These are phyloP conservation scores for Neonectria punicea DNA, from an alignment of 2,329 filamentous ascomycete genomes.

Conservation along the genomic window DNA sequence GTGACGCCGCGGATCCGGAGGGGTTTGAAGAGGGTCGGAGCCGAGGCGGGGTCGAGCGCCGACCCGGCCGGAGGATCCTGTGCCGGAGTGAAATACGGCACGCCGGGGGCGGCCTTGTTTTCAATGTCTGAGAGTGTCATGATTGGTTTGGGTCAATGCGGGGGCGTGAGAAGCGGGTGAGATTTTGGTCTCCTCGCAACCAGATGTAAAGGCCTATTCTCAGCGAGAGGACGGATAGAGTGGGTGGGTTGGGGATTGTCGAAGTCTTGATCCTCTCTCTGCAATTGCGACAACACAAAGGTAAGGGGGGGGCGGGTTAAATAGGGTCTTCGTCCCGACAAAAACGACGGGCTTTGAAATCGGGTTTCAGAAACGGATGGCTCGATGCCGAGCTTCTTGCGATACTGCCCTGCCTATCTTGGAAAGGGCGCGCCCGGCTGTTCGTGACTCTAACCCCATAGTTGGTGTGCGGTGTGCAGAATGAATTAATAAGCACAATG, in stretches of 20 bases:
- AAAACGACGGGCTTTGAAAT: not conserved
- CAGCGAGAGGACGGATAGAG: not conserved
- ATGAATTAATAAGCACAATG: constrained; percentile 23
- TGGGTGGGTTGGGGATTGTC: not conserved
- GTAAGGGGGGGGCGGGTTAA: not conserved
- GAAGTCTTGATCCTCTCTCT: not conserved
- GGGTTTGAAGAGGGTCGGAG: constrained; percentile 67
- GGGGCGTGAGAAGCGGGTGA: not conserved
- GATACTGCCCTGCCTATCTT: not conserved
- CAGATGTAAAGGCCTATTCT: not conserved
- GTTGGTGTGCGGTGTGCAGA: not conserved
- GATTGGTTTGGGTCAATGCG: not conserved
- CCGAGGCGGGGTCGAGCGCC: constrained; percentile 50
- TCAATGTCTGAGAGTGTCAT: constrained; percentile 37
- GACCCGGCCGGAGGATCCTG: constrained; percentile 64
- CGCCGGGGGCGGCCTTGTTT: constrained; percentile 55
- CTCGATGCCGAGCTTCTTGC: not conserved
- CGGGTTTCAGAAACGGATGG: not conserved
- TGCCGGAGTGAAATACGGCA: constrained; percentile 65
- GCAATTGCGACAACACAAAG: not conserved
- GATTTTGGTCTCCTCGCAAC: not conserved
- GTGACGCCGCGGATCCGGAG: constrained; percentile 63
- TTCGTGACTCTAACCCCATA: constrained; percentile 5
- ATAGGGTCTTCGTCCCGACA: not conserved
- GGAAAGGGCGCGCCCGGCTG: not conserved